A percentile compares a stretch with the other conserved stretches of the same genome.
Conservation (phyloP, 108 stramenopile species). For the Bacterosira constricta region DNA sequence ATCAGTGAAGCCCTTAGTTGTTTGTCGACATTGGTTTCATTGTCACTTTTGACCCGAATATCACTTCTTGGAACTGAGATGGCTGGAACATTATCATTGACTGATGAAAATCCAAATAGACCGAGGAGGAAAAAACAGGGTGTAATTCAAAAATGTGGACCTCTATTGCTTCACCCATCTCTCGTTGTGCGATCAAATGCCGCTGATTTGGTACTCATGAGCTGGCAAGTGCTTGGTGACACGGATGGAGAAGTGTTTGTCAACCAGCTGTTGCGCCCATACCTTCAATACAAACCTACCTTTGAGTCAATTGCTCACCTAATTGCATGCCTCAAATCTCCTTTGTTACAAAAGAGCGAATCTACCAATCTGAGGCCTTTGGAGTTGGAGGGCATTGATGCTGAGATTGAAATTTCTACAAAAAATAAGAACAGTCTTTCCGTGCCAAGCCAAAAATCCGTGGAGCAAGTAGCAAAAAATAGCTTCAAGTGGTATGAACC, state of each 20-base stretch:
- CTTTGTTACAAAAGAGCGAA: constrained; percentile 1
- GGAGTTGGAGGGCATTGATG: not conserved
- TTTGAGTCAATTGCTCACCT: constrained; percentile 40
- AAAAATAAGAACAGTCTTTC: constrained; percentile 31
- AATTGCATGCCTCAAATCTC: constrained; percentile 28
- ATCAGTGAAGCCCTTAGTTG: constrained; percentile 73
- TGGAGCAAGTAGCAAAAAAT: constrained; percentile 12
- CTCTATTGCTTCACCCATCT: constrained; percentile 78
- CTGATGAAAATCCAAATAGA: constrained; percentile 13
- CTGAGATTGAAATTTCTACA: constrained; percentile 30
- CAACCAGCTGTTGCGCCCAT: constrained; percentile 62
- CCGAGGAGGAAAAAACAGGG: constrained; percentile 43
- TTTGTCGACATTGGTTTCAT: constrained; percentile 60
- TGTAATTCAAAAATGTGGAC: constrained; percentile 69
- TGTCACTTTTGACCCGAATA: constrained; percentile 66
- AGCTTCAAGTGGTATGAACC: constrained; percentile 15
- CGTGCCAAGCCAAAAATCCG: constrained; percentile 48
- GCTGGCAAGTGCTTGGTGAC: constrained; percentile 60
- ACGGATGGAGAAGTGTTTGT: constrained; percentile 77
- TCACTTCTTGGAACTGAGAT: constrained; percentile 54
- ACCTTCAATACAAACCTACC: constrained; percentile 63
- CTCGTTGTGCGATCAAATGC: constrained; percentile 53
- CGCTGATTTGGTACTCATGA: constrained; percentile 48
- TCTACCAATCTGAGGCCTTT: not conserved
- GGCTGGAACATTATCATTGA: constrained; percentile 1